Conservation (phyloP, 1,284 basidiomycete genomes). For the Athelia sp. region DNA sequence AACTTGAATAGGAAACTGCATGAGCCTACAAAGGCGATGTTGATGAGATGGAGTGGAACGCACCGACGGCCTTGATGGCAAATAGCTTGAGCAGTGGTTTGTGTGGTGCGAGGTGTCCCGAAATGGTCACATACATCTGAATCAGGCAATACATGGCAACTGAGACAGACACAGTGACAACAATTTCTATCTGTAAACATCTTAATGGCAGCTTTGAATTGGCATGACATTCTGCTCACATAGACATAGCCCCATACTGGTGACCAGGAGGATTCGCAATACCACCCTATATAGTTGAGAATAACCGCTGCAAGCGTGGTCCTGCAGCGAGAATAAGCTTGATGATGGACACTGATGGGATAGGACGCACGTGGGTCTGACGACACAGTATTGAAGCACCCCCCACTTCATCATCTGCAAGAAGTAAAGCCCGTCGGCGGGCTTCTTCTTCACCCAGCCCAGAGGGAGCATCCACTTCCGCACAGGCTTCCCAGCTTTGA, state of each 20-base stretch:
- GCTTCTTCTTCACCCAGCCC: conserved; percentile 58
- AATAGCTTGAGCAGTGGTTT: conserved; percentile 71
- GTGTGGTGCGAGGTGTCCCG: conserved; percentile 51
- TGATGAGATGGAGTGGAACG: conserved; percentile 15
- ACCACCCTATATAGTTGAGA: conserved; percentile 60
- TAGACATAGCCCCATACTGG: conserved; percentile 69
- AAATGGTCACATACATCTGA: conserved; percentile 66
- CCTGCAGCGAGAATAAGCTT: conserved; percentile 21
- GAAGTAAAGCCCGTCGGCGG: conserved; percentile 64
- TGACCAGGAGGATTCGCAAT: conserved; percentile 70
- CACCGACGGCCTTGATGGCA: conserved; percentile 68
- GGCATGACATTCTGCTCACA: conserved; percentile 28
- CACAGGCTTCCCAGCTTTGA: conserved; percentile 37
- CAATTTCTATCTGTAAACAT: conserved; percentile 43
- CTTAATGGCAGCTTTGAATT: conserved; percentile 1
- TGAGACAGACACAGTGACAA: conserved; percentile 72
- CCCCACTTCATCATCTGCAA: conserved; percentile 78
- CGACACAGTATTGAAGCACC: conserved; percentile 75
- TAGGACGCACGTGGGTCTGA: conserved; percentile 51
- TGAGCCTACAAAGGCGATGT: not conserved
- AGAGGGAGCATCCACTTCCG: conserved; percentile 72
- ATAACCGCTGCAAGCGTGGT: conserved; percentile 64
- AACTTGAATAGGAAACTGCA: conserved; percentile 31
- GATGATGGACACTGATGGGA: not conserved
- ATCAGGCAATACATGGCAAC: conserved; percentile 78